Base-by-base conservation (phyloP, 2,329 filamentous ascomycete species). In the Westerdykella aurantiaca region DNA sequence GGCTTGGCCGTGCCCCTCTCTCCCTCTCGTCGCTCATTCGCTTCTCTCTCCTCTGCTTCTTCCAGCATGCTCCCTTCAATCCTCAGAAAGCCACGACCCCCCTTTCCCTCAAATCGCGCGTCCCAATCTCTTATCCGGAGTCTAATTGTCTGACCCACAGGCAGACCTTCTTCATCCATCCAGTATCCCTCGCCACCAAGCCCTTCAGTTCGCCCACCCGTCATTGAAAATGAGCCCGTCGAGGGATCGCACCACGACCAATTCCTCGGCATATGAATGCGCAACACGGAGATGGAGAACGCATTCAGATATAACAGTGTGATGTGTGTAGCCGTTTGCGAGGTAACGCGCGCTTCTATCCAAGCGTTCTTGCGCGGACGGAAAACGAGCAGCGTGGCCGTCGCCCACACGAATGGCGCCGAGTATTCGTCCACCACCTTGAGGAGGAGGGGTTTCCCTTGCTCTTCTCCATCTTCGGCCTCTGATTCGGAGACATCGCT, bases 121-220 rank as follows among this genome's bases (percentile, higher is more conserved):
- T 96, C 90, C 50, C 93, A 87, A 63, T 94, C 88, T 53, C 83
- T 82, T 60, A 96, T 88, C 51, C 82, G 78, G 69, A 95, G 95
- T 42, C 77, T 77, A 41, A 13, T 44, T 58, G 79, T 80, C 11
- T 86, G 85, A 44, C 80, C 78, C 44, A 96, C 76, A 34, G 50
- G 56, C 31, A 81, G 74, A 1, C 87, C 88, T 4, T 75, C 70
- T 2, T 73, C 81, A 64, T 94, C 83, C 33, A 83, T 77, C 81
- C 88, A 97, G 68, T 87, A 85, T 1, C 80, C 89, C 18, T 80
- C 77, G 37, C 79, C 77, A 59, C 63, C 42, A 64, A 61, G 48
- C 31, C 53, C 49, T 37, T 58, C 58, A 46, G 46, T 53, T 44
- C 47, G 51, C 34, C 49, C 47, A 31, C 39, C 55, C 44, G 38